Evolutionary conservation across 2,329 filamentous ascomycete species (phyloP).

Genomic region (Hawksworthiomyces lignivorus): DNA sequence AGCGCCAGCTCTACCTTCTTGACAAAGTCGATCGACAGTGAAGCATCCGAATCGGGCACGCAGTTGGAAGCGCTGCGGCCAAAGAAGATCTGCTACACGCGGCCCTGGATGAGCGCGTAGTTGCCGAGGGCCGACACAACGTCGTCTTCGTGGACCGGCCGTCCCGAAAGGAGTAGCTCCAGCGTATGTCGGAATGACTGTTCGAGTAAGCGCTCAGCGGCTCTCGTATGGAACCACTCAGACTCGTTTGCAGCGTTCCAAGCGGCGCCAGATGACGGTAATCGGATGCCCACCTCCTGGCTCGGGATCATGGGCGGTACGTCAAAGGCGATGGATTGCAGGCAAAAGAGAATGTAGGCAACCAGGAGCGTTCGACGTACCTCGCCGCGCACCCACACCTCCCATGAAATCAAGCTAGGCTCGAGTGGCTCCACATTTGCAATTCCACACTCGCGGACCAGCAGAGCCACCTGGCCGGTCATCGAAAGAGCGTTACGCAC

Average conservation of each 20-base stretch:
- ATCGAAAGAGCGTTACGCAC: conserved; percentile 49
- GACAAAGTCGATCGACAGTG: too few species aligned
- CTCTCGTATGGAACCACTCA: conserved; percentile 37
- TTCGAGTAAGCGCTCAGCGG: conserved; percentile 2
- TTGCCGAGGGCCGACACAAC: conserved; percentile 44
- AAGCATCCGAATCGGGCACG: too few species aligned
- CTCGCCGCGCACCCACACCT: conserved; percentile 44
- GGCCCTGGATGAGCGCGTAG: conserved; percentile 45
- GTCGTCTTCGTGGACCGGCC: too few species aligned
- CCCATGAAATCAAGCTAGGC: neutral
- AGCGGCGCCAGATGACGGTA: conserved; percentile 46
- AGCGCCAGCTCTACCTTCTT: conserved; percentile 37
- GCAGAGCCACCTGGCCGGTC: conserved; percentile 46
- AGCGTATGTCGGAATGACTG: conserved; percentile 26
- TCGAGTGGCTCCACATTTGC: too few species aligned
- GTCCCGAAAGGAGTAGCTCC: conserved; percentile 19
- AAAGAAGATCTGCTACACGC: conserved; percentile 46
- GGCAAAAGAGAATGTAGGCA: conserved; percentile 44
- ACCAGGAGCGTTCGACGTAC: conserved; percentile 45
- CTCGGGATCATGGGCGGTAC: conserved; percentile 51
- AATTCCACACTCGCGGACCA: conserved; percentile 42
- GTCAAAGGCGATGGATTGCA: conserved; percentile 55
- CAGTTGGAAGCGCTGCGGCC: conserved; percentile 28
- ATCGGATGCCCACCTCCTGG: conserved; percentile 43
- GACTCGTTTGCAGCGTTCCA: conserved; percentile 45